Base-by-base conservation (phyloP, 2,329 filamentous ascomycete genomes). In the Exophiala aquamarina region DNA sequence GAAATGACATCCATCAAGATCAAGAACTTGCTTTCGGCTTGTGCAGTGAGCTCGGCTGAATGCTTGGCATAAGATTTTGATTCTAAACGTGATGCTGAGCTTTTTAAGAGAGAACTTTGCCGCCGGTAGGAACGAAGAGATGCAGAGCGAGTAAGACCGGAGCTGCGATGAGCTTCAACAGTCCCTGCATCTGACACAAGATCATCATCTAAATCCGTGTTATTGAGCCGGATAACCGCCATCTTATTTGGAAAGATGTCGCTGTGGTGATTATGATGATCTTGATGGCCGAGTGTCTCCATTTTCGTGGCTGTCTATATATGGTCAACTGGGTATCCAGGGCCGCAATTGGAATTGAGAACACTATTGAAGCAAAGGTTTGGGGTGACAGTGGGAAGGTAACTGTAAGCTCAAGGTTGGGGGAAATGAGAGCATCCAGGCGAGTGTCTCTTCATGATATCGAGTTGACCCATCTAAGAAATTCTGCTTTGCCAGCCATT, bases 21-120 rank as follows among this genome's bases (percentile, higher is more conserved):
- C 47, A 61, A 57, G 53, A 64, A 64, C 44, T 63, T 63, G 51
- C 46, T 50, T 48, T 63, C 62, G 19, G 61, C 61, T 35, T 63
- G 57, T n/a, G 52, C 47, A 19, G 55, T 61, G 15, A 59, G 44
- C 46, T 63, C 62, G 29, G 53, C 47, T 8, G 60, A 59, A 58
- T 62, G 59, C 38, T 61, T 58, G 10, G 20, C 26, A 38, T 32
- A 34, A 20, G 41, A 40, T n/a, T 40, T 14, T 28, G 40, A 29
- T 32, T 41, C 28, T 14, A 32, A n/a, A 3, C 35, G 35, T 37
- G 35, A 37, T 5, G n/a, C n/a, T n/a, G 39, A 41, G 29, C 13
- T 41, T 18, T 23, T 19, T 33, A 49, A 31, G 40, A 49, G 34
- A 14, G 46, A 39, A 26, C 46, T 44, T 21, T 41, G 21, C n/a